A percentile compares a stretch with the other conserved stretches of the same genome.
Conservation (phyloP, 73 alveolate species). For the Paramecium biaurelia region DNA sequence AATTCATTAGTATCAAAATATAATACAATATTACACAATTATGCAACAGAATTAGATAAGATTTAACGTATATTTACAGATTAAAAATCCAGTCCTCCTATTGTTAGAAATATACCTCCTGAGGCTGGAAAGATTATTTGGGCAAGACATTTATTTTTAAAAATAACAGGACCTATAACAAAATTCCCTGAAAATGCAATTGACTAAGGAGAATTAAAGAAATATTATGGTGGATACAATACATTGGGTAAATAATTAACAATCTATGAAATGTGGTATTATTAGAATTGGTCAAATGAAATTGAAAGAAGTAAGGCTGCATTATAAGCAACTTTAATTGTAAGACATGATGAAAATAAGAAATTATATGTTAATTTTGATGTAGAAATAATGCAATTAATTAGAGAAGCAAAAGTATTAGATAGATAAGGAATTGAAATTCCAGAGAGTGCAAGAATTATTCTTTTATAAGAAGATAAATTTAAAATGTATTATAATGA, state of each 20-base stretch:
- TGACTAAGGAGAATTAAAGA: constrained; percentile 74
- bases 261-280: constrained; percentile 82
- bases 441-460: constrained; percentile 99
- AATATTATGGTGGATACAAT: constrained; percentile 81
- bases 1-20: constrained; percentile 84
- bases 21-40: constrained; percentile 91
- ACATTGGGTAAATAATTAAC: constrained; percentile 85
- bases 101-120: constrained; percentile 99
- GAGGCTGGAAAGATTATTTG: constrained; percentile 99
- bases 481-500: constrained; percentile 99
- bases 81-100: constrained; percentile 88
- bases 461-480: constrained; percentile 99
- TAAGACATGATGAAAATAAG: constrained; percentile 93
- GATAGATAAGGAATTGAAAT: constrained; percentile 99
- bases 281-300: constrained; percentile 87
- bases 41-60: constrained; percentile 85
- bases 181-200: constrained; percentile 87
- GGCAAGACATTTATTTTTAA: constrained; percentile 99
- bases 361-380: constrained; percentile 98
- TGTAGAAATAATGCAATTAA: constrained; percentile 97
- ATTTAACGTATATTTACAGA: constrained; percentile 62
- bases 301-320: constrained; percentile 96
- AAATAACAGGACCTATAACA: constrained; percentile 96
- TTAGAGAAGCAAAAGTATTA: constrained; percentile 99
- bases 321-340: constrained; percentile 94